These are phyloP conservation scores for Fusarium newnesense DNA, from an alignment of 2,329 filamentous ascomycete genomes.

Conservation along the genomic window DNA sequence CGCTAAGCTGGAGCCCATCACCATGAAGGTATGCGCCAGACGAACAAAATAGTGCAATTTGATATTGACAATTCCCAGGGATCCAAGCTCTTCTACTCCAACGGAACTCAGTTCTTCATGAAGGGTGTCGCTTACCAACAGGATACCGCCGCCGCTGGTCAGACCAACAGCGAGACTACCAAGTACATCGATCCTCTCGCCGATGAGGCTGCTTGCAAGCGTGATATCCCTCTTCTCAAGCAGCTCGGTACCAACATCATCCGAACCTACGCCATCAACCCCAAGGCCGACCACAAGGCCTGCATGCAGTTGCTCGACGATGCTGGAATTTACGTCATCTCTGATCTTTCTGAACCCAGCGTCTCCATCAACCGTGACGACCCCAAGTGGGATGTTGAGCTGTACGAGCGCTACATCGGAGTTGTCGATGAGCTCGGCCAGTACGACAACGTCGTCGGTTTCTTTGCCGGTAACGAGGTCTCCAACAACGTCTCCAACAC, in stretches of 20 bases:
- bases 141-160: conserved; percentile 70
- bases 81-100: conserved; percentile 90
- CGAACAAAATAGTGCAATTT: neutral
- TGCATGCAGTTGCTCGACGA: conserved; percentile 88
- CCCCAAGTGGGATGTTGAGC: conserved; percentile 80
- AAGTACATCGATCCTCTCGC: conserved; percentile 86
- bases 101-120: conserved; percentile 77
- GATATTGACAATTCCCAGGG: conserved; percentile 58
- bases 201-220: conserved; percentile 75
- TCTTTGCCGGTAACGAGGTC: conserved; percentile 99
- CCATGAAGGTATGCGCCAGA: conserved; percentile 71
- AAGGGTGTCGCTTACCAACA: conserved; percentile 96
- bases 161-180: conserved; percentile 54
- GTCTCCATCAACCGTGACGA: conserved; percentile 86
- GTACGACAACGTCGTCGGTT: conserved; percentile 93
- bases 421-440: conserved; percentile 84
- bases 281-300: conserved; percentile 76
- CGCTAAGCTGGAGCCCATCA: conserved; percentile 65
- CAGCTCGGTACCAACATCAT: conserved; percentile 90
- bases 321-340: conserved; percentile 93
- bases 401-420: conserved; percentile 82
- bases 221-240: conserved; percentile 84
- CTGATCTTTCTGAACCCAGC: conserved; percentile 85
- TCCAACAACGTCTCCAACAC: conserved; percentile 92
- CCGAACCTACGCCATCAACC: conserved; percentile 93